Percentiles rank a stretch among this genome's conserved stretches.
phyloP scores from a whole-genome alignment of 192 early-diverging fungal species.

The Spizellomyces punctatus region DNA sequence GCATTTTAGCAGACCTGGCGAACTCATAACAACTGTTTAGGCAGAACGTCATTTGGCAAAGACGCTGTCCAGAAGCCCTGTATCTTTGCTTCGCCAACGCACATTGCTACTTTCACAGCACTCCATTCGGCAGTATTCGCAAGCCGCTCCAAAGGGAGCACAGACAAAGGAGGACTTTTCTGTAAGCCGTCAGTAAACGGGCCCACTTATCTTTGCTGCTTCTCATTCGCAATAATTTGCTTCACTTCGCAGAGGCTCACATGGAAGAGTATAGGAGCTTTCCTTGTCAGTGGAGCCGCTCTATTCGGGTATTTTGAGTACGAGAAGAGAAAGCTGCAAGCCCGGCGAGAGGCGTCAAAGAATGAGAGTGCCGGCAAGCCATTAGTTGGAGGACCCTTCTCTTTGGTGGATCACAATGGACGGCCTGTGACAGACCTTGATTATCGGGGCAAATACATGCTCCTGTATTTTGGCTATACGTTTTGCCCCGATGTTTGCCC shows the following conservation, averaged over 20 bases:
- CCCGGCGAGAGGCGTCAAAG: conserved; percentile 27
- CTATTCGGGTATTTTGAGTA: conserved; percentile 46
- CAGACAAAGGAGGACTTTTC: no score
- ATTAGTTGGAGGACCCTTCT: conserved; percentile 87
- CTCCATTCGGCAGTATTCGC: no score
- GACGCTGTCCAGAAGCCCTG: no score
- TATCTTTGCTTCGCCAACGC: no score
- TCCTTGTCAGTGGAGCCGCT: conserved; percentile 34
- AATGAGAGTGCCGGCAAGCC: conserved; percentile 72
- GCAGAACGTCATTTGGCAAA: no score
- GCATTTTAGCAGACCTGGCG: no score
- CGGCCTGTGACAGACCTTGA: conserved; percentile 70
- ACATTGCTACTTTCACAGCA: no score
- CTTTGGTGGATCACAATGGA: conserved; percentile 81
- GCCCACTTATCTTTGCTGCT: no score
- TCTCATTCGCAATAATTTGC: no score
- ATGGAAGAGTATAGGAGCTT: conserved; percentile 30
- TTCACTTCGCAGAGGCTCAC: not conserved
- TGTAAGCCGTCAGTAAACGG: no score
- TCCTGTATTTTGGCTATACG: conserved; percentile 99
- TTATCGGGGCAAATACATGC: conserved; percentile 80
- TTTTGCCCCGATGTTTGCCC: conserved; percentile 99
- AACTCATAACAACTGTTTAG: no score
- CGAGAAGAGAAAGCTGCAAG: conserved; percentile 39
- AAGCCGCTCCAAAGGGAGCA: no score